Percentiles rank a stretch among this genome's conserved stretches.
phyloP scores from a whole-genome alignment of 164 flowering plant species.

The Protea cynaroides region DNA sequence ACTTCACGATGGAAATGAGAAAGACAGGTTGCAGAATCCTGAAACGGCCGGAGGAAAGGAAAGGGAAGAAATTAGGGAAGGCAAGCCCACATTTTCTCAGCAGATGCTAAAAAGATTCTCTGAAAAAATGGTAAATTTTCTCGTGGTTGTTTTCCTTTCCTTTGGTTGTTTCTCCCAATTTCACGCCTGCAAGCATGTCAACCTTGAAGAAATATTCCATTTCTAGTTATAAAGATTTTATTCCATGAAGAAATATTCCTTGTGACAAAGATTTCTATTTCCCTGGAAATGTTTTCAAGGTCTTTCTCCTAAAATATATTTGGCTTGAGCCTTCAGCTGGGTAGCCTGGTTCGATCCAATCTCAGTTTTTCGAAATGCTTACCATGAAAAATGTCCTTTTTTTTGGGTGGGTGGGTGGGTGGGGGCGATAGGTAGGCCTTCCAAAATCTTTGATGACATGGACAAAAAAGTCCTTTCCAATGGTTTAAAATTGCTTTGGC shows the following conservation, averaged over 20 bases:
- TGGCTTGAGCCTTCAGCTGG: neutral
- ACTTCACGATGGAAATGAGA: constrained; percentile 7
- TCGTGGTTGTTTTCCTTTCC: neutral
- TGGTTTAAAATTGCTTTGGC: too few relatives aligned
- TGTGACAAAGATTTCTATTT: constrained; percentile 1
- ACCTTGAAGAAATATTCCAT: neutral
- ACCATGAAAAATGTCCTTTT: neutral
- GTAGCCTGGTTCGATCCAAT: neutral
- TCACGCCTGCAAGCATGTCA: neutral
- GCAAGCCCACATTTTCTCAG: constrained; percentile 6
- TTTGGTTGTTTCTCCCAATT: neutral
- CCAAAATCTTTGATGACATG: too few relatives aligned
- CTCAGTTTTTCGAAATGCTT: neutral
- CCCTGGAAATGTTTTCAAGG: neutral
- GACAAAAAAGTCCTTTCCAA: too few relatives aligned
- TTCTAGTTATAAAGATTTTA: too few relatives aligned
- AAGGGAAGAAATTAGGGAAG: constrained; percentile 10
- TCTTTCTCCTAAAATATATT: neutral
- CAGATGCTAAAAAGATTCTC: constrained; percentile 1
- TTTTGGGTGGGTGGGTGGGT: too few relatives aligned
- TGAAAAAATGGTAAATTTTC: constrained; percentile 16
- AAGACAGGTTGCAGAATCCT: constrained; percentile 8
- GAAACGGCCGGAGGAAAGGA: constrained; percentile 10
- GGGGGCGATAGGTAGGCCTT: too few relatives aligned
- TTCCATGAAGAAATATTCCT: too few relatives aligned